Base-by-base conservation (phyloP, 495 filamentous ascomycete species). In the Aspergillus cavernicola region DNA sequence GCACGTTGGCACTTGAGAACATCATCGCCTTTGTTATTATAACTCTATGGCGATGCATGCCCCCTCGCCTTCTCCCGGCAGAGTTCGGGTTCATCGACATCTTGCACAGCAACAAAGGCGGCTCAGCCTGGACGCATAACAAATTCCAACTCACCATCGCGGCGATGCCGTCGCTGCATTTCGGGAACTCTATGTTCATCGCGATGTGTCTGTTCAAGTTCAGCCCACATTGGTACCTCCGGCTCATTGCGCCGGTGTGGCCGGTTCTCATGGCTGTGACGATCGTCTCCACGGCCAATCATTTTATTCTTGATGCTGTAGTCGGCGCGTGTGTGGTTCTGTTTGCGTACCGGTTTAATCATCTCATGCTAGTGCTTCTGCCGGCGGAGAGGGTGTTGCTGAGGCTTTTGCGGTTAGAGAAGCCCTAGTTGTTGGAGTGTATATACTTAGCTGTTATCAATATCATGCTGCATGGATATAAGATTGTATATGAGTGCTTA, bases 261-360 rank as follows among this genome's bases (percentile, higher is more conserved):
- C 83, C 83, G 1, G 46, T 68, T n/a, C 66, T 80, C 55, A 82
- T 86, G 57, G 72, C 85, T 10, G 61, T 76, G 44, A 80, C 82
- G 3, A 85, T 86, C 52, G 69, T 87, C 15, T 80, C 81, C 33
- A 86, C 82, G 8, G 83, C 84, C 11, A 85, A 86, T 56, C 84
- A 85, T 62, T 85, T 82, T 56, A 76, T 79, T 53, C 67, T 86
- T 39, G 82, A 85, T 65, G 80, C 79, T 0, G 60, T 78, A 20
- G 66, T 78, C 38, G 79, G 78, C 4, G 73, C 73, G 4, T 52
- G 72, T 32, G 70, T 79, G 28, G 77, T 78, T 23, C 66, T 66
- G 49, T 40, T 77, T 18, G 76, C 78, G 15, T 80, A 74, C 42
- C 18, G 59, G 5, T 72, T 69, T 36, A 86, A 86, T 56, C 19